A percentile compares a stretch with the other conserved stretches of the same genome.
Evolutionary conservation across 371 early-diverging fungal species (phyloP).

Genomic region (Mucor piriformis): DNA sequence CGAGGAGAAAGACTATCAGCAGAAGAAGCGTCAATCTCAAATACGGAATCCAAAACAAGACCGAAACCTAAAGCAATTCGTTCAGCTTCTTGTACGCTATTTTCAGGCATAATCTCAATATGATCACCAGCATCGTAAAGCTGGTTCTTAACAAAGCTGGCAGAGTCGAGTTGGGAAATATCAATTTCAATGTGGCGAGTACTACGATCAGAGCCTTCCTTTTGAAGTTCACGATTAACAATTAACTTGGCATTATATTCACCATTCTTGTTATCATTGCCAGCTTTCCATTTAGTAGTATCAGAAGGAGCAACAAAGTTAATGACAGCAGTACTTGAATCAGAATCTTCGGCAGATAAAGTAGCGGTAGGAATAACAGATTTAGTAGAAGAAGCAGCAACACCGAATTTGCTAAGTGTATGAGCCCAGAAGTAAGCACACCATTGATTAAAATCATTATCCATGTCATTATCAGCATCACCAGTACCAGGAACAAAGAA

Average conservation of each 20-base stretch:
- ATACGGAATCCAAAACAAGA: slow-evolving; percentile 56
- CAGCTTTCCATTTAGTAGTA: slow-evolving; percentile 31
- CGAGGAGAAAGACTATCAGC: slow-evolving; percentile 43
- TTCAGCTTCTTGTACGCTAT: slow-evolving; percentile 39
- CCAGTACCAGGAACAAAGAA: slow-evolving; percentile 48
- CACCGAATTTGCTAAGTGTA: slow-evolving; percentile 32
- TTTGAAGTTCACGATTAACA: slow-evolving; percentile 41
- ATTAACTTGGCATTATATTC: slow-evolving; percentile 28
- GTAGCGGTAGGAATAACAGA: slow-evolving; percentile 41
- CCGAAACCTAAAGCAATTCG: slow-evolving; percentile 50
- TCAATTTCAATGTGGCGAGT: slow-evolving; percentile 57
- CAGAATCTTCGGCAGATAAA: slow-evolving; percentile 7
- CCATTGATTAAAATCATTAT: slow-evolving; percentile 52
- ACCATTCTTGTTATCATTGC: slow-evolving; percentile 31
- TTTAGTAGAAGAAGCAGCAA: slow-evolving; percentile 30
- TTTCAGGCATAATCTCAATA: slow-evolving; percentile 57
- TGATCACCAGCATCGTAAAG: slow-evolving; percentile 60
- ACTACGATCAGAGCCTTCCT: slow-evolving; percentile 36
- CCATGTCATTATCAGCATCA: slow-evolving; percentile 60
- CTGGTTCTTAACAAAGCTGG: slow-evolving; percentile 12
- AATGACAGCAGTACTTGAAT: slow-evolving; percentile 21
- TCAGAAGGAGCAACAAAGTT: slow-evolving; percentile 32
- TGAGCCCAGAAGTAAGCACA: slow-evolving; percentile 50
- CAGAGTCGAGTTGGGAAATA: slow-evolving; percentile 27
- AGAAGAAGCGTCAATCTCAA: slow-evolving; percentile 43